Evolutionary conservation across 2,329 filamentous ascomycete species (phyloP).

Genomic region (Microthyrium microscopicum): DNA sequence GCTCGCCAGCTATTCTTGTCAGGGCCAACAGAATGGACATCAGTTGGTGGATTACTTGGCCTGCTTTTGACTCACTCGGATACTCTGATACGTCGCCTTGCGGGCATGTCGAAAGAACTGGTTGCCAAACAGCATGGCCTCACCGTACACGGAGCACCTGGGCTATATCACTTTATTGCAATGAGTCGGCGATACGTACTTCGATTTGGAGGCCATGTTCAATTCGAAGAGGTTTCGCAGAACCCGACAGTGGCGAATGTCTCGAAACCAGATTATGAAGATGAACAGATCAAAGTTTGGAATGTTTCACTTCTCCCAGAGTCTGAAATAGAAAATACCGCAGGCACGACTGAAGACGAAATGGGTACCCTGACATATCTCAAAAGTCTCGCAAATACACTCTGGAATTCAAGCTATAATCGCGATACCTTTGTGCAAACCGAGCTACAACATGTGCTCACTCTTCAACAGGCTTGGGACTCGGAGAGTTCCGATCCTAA

Average conservation of each 20-base stretch:
- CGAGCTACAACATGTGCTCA: slow-evolving; percentile 47
- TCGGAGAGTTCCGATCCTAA: no score
- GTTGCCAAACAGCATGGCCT: neutral
- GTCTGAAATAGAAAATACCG: slow-evolving; percentile 1
- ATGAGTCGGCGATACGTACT: no score
- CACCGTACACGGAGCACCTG: neutral
- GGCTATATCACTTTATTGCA: slow-evolving; percentile 39
- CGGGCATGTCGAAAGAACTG: slow-evolving; percentile 18
- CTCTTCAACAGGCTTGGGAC: no score
- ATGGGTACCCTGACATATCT: neutral
- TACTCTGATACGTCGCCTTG: slow-evolving; percentile 31
- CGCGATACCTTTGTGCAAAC: slow-evolving; percentile 53
- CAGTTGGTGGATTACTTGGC: slow-evolving; percentile 67
- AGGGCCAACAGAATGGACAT: slow-evolving; percentile 58
- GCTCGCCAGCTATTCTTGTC: slow-evolving; percentile 69
- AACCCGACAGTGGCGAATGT: slow-evolving; percentile 54
- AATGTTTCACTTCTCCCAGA: no score
- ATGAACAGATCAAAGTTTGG: no score
- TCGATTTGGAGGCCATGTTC: no score
- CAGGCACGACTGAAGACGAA: slow-evolving; percentile 1
- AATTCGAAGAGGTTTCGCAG: slow-evolving; percentile 65
- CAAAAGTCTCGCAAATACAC: slow-evolving; percentile 42
- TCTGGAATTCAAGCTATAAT: slow-evolving; percentile 66
- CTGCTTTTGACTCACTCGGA: slow-evolving; percentile 75
- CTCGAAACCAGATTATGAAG: no score